These are phyloP conservation scores for Saturnispora quitensis DNA, from an alignment of 805 yeast species.

Conservation along the genomic window DNA sequence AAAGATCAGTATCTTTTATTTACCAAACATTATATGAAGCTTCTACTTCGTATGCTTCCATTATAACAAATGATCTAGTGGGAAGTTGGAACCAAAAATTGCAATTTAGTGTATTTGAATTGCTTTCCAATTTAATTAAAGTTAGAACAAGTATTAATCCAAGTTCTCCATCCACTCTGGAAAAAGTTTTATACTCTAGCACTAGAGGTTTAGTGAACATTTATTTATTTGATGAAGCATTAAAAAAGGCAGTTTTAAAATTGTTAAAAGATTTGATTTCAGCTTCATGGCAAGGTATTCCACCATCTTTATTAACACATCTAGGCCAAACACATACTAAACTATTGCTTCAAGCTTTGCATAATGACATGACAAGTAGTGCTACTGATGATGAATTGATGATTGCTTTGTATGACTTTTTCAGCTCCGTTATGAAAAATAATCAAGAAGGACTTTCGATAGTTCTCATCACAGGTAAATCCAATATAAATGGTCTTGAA, in stretches of 20 bases:
- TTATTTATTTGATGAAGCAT: slow-evolving; percentile 39
- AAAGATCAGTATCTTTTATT: slow-evolving; percentile 48
- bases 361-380: slow-evolving; percentile 49
- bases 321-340: slow-evolving; percentile 59
- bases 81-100: slow-evolving; percentile 43
- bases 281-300: slow-evolving; percentile 44
- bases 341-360: slow-evolving; percentile 49
- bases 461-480: slow-evolving; percentile 53
- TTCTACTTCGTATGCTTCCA: slow-evolving; percentile 19
- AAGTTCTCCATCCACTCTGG: slow-evolving; percentile 54
- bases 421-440: slow-evolving; percentile 59
- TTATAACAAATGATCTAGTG: slow-evolving; percentile 27
- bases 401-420: slow-evolving; percentile 50
- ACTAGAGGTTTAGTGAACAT: slow-evolving; percentile 49
- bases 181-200: slow-evolving; percentile 45
- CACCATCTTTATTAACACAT: slow-evolving; percentile 77
- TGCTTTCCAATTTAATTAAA: slow-evolving; percentile 47
- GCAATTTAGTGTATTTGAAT: slow-evolving; percentile 42
- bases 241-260: slow-evolving; percentile 45
- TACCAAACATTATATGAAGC: slow-evolving; percentile 40
- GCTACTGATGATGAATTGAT: slow-evolving; percentile 45
- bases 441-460: slow-evolving; percentile 73
- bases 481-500: slow-evolving; percentile 22
- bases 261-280: slow-evolving; percentile 49
- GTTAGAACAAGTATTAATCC: slow-evolving; percentile 42